phyloP scores from a whole-genome alignment of 139 green algal genomes.

The Chlorella ohadii region DNA sequence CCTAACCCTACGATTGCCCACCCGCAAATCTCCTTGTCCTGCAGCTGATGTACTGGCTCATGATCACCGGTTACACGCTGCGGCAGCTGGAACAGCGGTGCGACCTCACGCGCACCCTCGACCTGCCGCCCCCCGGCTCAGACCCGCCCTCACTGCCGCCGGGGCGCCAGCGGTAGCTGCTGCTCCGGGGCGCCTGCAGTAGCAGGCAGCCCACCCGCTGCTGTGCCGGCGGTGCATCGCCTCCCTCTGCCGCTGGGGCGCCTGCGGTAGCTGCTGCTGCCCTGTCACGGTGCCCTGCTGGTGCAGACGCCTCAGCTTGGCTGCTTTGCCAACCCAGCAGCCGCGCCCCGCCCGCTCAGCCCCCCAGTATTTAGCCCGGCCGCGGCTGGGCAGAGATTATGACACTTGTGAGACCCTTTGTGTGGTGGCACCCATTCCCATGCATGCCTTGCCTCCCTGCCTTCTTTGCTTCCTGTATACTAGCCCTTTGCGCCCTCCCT shows the following conservation, averaged over 20 bases:
- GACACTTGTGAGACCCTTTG: not conserved
- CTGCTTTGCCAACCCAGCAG: not conserved
- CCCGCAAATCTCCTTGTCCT: no score
- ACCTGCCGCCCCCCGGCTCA: not conserved
- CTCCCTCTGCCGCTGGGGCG: no score
- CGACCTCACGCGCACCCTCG: constrained; percentile 23
- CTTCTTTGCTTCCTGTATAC: not conserved
- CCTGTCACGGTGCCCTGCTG: no score
- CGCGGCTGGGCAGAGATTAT: not conserved
- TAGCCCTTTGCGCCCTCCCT: not conserved
- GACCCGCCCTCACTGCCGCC: constrained; percentile 21
- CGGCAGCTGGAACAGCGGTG: constrained; percentile 70
- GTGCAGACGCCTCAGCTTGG: not conserved
- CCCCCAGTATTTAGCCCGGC: not conserved
- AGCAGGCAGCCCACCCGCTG: no score
- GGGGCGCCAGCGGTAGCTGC: not conserved
- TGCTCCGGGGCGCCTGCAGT: no score
- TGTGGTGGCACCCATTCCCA: not conserved
- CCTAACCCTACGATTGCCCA: no score
- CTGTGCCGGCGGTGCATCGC: no score
- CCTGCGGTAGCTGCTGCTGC: no score
- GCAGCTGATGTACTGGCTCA: constrained; percentile 83
- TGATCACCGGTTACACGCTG: constrained; percentile 75
- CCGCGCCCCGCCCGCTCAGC: not conserved
- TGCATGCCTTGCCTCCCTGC: not conserved